Evolutionary conservation across 2,329 filamentous ascomycete genomes (phyloP).

Genomic region (Cladophialophora bantiana): DNA sequence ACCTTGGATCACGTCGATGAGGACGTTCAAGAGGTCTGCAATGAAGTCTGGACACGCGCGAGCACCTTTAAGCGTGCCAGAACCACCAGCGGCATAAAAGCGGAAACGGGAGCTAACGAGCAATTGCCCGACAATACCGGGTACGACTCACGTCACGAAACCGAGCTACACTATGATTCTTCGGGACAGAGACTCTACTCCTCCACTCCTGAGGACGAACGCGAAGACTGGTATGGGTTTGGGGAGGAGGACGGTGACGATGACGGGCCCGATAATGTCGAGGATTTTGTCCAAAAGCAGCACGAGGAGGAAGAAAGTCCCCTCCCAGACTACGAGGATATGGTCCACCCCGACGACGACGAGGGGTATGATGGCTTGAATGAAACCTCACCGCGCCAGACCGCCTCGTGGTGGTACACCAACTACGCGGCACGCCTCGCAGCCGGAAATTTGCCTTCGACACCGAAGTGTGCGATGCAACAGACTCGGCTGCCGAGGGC

Average conservation of each 20-base stretch:
- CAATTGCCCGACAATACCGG: neutral
- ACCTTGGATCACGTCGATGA: neutral
- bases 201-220: neutral
- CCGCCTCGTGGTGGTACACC: neutral
- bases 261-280: neutral
- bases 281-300: neutral
- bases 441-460: neutral
- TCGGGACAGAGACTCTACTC: neutral
- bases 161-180: neutral
- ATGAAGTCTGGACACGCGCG: neutral
- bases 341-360: neutral
- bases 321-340: conserved; percentile 1
- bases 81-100: neutral
- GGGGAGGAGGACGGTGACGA: neutral
- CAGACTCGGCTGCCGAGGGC: neutral
- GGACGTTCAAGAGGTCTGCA: neutral
- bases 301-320: conserved; percentile 7
- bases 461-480: neutral
- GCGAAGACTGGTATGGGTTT: neutral
- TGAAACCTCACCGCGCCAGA: neutral
- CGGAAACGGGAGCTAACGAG: neutral
- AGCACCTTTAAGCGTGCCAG: neutral
- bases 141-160: neutral
- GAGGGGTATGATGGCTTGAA: neutral
- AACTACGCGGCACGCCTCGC: neutral